Evolutionary conservation across 2,329 filamentous ascomycete species (phyloP), one percentile per base, ranked within the genome.

Genomic region (Penicillium olsonii): DNA sequence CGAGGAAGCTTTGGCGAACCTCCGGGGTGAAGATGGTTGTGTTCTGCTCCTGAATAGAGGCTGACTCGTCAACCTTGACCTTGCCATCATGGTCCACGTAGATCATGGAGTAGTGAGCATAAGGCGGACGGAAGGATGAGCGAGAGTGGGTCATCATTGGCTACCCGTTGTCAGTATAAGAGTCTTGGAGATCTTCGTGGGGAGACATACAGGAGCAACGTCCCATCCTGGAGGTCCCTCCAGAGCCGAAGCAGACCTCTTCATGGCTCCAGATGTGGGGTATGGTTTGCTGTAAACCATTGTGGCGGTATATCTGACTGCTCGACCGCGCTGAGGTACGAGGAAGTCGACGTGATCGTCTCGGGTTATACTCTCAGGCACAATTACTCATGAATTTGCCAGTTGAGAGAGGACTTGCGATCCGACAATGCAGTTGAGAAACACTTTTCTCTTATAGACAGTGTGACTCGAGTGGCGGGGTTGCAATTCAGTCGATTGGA

Each of bases 61-160:
- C 33, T 8, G 68, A 71, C 50, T 68, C 67, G 2, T 64, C 53
- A 6, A 68, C 62, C 45, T 64, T 62, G 18, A 71, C 48, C 46
- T 62, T 66, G 14, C 68, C 67, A 44, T 61, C 61, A 43, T 62
- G 60, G 46, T 71, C 68, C 3, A 69, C 51, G 37, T 69, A 71
- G 29, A 71, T 69, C 59, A 71, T 51, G 33, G 68, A 68, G 43
- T 68, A 71, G 42, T 70, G 67, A 9, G 60, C 45, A 50, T 59
- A 68, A 17, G 67, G 68, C 35, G 68, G 45, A 40, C 59, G 63
- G 49, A 60, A 51, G 2, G 63, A 52, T 34, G 65, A 42, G 7
- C 59, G 64, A 34, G 58, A 45, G 4, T 57, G 49, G 22, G 59
- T 33, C 48, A 62, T 61, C 63, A 68, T 65, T 10, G 64, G 50